Percentiles rank a stretch among this genome's conserved stretches.
Evolutionary conservation across 2,329 filamentous ascomycete genomes (phyloP).

Genomic region (Pseudodiploospora longispora): DNA sequence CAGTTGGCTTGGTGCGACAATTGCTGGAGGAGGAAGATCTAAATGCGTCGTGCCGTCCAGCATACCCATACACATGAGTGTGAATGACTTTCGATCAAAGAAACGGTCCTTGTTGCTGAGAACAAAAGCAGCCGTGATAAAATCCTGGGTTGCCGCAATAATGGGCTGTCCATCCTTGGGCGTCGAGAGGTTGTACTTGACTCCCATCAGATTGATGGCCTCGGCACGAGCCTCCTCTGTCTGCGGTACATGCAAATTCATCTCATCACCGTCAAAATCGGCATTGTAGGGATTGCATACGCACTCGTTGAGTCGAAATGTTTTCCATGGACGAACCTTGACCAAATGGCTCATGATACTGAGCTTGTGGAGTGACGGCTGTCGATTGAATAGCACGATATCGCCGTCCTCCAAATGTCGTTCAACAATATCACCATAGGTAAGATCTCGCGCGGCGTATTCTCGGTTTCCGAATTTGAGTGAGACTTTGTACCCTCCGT

Average conservation of each 20-base stretch:
- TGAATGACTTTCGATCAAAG: constrained; percentile 80
- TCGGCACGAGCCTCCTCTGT: constrained; percentile 95
- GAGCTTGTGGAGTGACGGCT: constrained; percentile 95
- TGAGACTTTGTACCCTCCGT: constrained; percentile 60
- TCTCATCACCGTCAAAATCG: constrained; percentile 98
- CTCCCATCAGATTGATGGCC: constrained; percentile 93
- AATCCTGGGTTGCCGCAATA: constrained; percentile 98
- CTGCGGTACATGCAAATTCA: constrained; percentile 97
- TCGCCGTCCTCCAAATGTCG: constrained; percentile 92
- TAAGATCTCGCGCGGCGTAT: constrained; percentile 63
- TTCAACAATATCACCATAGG: constrained; percentile 82
- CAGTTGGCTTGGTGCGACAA: constrained; percentile 74
- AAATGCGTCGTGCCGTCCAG: constrained; percentile 69
- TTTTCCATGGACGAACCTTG: constrained; percentile 90
- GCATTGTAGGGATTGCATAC: constrained; percentile 98
- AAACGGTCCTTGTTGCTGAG: constrained; percentile 90
- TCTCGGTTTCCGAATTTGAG: constrained; percentile 68
- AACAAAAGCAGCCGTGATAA: constrained; percentile 90
- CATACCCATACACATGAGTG: constrained; percentile 90
- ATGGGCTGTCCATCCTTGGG: constrained; percentile 98
- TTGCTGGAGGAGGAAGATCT: constrained; percentile 78
- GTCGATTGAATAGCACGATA: constrained; percentile 94
- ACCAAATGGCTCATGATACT: constrained; percentile 95
- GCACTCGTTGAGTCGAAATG: constrained; percentile 95
- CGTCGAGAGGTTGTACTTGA: constrained; percentile 91